Percentiles rank a stretch among this genome's conserved stretches.
Conservation (phyloP, 1,284 basidiomycete species). For the Quambalaria eucalypti region DNA sequence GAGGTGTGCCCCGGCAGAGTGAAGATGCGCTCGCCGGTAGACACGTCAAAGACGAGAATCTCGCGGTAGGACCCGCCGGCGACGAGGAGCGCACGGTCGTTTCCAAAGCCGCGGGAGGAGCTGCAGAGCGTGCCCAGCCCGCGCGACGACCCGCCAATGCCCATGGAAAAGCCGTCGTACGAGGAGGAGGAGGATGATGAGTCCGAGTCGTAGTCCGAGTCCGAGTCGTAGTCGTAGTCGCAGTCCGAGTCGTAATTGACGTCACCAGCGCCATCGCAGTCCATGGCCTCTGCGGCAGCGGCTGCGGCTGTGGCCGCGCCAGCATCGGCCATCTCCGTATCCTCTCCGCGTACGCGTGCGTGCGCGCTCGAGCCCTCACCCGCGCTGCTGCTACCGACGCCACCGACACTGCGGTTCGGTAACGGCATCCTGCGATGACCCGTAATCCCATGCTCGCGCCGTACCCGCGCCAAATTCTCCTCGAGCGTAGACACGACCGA, state of each 20-base stretch:
- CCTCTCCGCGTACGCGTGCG: neutral
- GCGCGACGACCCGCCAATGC: neutral
- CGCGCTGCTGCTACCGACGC: no score
- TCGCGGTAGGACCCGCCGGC: conserved; percentile 85
- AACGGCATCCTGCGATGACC: neutral
- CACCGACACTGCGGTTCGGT: no score
- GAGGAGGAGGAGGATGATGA: neutral
- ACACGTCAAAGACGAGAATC: conserved; percentile 82
- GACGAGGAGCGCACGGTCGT: conserved; percentile 64
- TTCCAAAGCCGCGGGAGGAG: conserved; percentile 59
- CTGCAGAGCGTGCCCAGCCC: conserved; percentile 17
- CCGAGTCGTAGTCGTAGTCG: neutral
- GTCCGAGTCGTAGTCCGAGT: neutral
- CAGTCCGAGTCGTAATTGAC: neutral
- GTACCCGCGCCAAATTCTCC: neutral
- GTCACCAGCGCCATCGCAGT: neutral
- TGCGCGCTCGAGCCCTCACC: neutral
- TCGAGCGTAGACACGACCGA: neutral
- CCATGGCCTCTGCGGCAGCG: neutral
- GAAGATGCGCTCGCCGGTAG: conserved; percentile 72
- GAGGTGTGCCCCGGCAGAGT: conserved; percentile 75
- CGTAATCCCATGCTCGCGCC: neutral
- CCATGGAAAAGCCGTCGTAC: conserved; percentile 2
- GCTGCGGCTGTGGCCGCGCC: neutral
- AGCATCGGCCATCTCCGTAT: neutral